These are phyloP conservation scores for Dactylonectria macrodidyma DNA, from an alignment of 2,329 filamentous ascomycete species.

Conservation along the genomic window DNA sequence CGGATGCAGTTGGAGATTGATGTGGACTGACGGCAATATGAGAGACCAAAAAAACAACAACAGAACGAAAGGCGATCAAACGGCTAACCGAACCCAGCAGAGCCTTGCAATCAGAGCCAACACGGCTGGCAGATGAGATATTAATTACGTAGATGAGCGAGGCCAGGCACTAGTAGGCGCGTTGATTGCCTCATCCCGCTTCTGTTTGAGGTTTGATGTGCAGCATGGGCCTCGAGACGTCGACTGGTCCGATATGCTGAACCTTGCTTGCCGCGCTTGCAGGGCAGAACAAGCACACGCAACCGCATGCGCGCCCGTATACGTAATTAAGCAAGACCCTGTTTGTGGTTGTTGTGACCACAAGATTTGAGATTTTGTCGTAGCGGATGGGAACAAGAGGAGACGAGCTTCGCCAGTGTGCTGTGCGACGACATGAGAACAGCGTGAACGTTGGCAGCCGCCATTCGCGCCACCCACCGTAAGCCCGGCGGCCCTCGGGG, in stretches of 20 bases:
- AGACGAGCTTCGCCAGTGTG: background rate
- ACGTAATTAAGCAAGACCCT: slow-evolving; percentile 25
- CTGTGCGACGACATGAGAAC: background rate
- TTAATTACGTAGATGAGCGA: slow-evolving; percentile 29
- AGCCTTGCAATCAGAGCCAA: slow-evolving; percentile 16
- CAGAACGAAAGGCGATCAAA: background rate
- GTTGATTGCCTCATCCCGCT: slow-evolving; percentile 43
- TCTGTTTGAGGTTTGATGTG: slow-evolving; percentile 42
- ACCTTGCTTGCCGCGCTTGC: slow-evolving; percentile 34
- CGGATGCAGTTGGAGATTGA: slow-evolving; percentile 23
- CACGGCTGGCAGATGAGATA: slow-evolving; percentile 27
- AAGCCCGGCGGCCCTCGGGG: background rate
- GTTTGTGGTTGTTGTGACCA: slow-evolving; percentile 9
- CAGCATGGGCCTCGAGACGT: slow-evolving; percentile 33
- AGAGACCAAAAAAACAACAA: background rate
- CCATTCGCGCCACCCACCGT: background rate
- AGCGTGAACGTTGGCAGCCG: background rate
- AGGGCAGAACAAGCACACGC: slow-evolving; percentile 19
- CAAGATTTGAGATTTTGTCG: slow-evolving; percentile 1
- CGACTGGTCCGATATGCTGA: slow-evolving; percentile 23
- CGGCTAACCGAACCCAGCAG: slow-evolving; percentile 13
- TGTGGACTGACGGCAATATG: slow-evolving; percentile 11
- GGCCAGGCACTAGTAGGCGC: slow-evolving; percentile 25
- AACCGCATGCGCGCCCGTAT: slow-evolving; percentile 10
- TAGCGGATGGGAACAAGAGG: background rate